Evolutionary conservation across 192 early-diverging fungal species (phyloP).

Genomic region (Podila clonocystis): DNA sequence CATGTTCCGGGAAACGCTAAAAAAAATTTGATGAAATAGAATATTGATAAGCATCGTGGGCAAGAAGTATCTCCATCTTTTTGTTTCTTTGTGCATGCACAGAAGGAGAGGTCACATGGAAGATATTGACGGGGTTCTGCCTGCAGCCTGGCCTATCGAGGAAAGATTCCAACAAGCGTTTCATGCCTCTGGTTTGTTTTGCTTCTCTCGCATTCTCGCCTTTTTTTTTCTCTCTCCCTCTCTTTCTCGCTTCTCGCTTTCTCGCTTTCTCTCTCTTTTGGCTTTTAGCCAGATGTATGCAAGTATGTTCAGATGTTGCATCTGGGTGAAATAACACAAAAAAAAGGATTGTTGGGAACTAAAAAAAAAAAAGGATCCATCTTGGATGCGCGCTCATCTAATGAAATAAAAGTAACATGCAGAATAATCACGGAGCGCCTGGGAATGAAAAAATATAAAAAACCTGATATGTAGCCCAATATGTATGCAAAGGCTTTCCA

Average conservation of each 20-base stretch:
- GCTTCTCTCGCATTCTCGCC: neutral
- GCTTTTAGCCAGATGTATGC: neutral
- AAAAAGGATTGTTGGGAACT: too few relatives aligned
- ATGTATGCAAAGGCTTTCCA: too few relatives aligned
- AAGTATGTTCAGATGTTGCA: too few relatives aligned
- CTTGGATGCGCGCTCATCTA: too few relatives aligned
- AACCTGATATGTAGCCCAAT: too few relatives aligned
- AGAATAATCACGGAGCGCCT: too few relatives aligned
- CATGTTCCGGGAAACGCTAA: constrained; percentile 78
- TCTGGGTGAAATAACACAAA: too few relatives aligned
- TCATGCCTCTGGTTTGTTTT: too few relatives aligned
- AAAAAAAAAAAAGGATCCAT: too few relatives aligned
- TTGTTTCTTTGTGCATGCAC: neutral
- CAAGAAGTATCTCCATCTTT: neutral
- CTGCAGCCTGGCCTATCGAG: neutral
- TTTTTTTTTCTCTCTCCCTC: neutral
- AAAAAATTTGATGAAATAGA: neutral
- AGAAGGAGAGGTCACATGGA: neutral
- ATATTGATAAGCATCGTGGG: neutral
- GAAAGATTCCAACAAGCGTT: neutral
- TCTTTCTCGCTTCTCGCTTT: neutral
- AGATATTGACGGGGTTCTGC: neutral
- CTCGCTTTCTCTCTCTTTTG: neutral
- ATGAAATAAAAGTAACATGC: too few relatives aligned
- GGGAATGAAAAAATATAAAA: too few relatives aligned